Evolutionary conservation across 768 basidiomycete species (phyloP), one percentile per base, ranked within the genome.

Genomic region (Naganishia onofrii): DNA sequence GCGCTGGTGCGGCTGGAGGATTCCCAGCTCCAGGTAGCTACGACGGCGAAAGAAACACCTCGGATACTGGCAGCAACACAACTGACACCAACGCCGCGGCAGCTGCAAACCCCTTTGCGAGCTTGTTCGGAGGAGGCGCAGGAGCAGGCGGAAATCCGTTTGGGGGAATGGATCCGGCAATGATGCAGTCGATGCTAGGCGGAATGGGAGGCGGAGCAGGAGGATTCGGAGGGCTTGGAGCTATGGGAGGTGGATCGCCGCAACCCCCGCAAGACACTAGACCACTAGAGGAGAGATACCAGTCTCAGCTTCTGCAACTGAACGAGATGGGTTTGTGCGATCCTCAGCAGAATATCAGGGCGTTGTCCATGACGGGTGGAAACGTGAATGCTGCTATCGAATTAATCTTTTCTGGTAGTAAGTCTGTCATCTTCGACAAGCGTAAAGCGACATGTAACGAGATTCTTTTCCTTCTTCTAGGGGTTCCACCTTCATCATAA

Each of bases 351-450:
- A 98, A 97, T 79, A 85, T 98, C 8, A 85, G 93, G 4, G 93
- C 95, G 5, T 83, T 98, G 52, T 85, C 92, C 10, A 92, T 91
- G 58, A 93, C 93, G 0, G 92, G 87, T n/a, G 93, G 94, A 13
- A 93, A 93, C 75, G 91, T 96, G 21, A 87, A 96, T 78, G 85
- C 87, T 26, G 93, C 93, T 55, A 90, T 97, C 74, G 93, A 96
- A 81, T 92, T 95, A 77, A 93, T 97, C 73, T 84, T 97, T 68
- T 80, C 84, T 51, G 92, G 91, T 0, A 90, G 91, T 7, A 91
- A 91, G 42, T 70, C 15, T 26, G 13, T 2, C 23, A n/a, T 3
- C n/a, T 23, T 4, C 12, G 48, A n/a, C 23, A 51, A 7, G n/a
- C 7, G n/a, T n/a, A 23, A 1, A 12, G 48, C 48, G 1, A 23